Percentiles rank a stretch among this genome's conserved stretches.
phyloP scores from a whole-genome alignment of 257 asterid species.

The Scutellaria barbata region DNA sequence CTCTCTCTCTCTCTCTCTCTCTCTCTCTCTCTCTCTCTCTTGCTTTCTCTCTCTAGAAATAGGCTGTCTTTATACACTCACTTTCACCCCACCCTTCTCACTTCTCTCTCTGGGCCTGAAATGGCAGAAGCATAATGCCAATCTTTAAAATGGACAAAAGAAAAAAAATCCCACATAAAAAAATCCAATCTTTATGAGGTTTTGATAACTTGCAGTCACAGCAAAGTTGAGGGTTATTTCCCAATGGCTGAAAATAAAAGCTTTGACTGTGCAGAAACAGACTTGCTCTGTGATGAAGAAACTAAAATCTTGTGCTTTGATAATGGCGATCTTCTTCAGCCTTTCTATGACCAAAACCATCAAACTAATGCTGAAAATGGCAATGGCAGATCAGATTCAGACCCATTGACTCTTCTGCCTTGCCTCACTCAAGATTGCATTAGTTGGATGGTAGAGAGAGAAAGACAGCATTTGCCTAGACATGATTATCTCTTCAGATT shows the following conservation, averaged over 20 bases:
- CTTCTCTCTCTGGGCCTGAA: constrained; percentile 26
- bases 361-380: constrained; percentile 38
- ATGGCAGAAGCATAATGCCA: constrained; percentile 44
- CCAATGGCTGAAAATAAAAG: constrained; percentile 51
- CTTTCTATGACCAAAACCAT: constrained; percentile 37
- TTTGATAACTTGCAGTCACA: constrained; percentile 44
- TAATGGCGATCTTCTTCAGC: constrained; percentile 44
- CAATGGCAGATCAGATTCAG: constrained; percentile 49
- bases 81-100: constrained; percentile 19
- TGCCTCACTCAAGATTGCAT: constrained; percentile 52
- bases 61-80: constrained; percentile 29
- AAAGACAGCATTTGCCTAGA: constrained; percentile 56
- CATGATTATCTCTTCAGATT: constrained; percentile 69
- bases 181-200: constrained; percentile 48
- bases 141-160: constrained; percentile 38
- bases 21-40: constrained; percentile 31
- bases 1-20: constrained; percentile 35
- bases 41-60: constrained; percentile 33
- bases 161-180: constrained; percentile 29
- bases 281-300: constrained; percentile 62
- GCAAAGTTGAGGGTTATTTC: constrained; percentile 27
- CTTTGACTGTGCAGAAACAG: constrained; percentile 45
- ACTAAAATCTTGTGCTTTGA: constrained; percentile 43
- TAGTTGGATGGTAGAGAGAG: constrained; percentile 61
- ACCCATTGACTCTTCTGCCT: constrained; percentile 48